Percentiles rank a stretch among this genome's conserved stretches.
phyloP scores from a whole-genome alignment of 78 protist genomes.

The Ministeria vibrans region DNA sequence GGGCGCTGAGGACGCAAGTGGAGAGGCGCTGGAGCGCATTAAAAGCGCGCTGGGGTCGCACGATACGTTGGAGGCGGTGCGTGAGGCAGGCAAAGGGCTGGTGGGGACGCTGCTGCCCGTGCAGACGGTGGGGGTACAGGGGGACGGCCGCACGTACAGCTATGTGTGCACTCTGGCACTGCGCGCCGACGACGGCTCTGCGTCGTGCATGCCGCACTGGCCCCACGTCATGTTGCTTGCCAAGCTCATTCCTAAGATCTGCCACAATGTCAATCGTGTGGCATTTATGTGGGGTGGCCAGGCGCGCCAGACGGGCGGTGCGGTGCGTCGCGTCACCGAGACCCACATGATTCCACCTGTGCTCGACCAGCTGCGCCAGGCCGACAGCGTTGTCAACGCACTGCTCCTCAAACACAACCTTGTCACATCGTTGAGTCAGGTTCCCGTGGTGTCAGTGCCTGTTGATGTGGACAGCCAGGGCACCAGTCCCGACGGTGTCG shows the following conservation, averaged over 20 bases:
- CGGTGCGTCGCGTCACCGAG: constrained; percentile 42
- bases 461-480: constrained; percentile 41
- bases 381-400: constrained; percentile 64
- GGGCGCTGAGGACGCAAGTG: too few relatives aligned
- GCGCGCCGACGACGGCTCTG: background rate
- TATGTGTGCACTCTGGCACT: constrained; percentile 46
- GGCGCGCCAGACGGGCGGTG: constrained; percentile 20
- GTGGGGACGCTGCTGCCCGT: constrained; percentile 59
- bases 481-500: background rate
- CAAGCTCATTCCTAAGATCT: constrained; percentile 57
- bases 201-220: too few relatives aligned
- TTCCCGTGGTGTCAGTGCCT: constrained; percentile 71
- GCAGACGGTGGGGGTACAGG: constrained; percentile 89
- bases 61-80: too few relatives aligned
- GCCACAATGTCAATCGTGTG: constrained; percentile 77
- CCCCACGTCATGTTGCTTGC: constrained; percentile 41
- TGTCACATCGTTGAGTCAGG: constrained; percentile 56
- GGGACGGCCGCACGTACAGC: constrained; percentile 88
- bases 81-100: too few relatives aligned
- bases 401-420: constrained; percentile 37
- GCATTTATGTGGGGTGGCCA: constrained; percentile 56
- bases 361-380: constrained; percentile 58
- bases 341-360: constrained; percentile 54
- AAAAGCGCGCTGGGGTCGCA: too few relatives aligned
- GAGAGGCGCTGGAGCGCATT: too few relatives aligned